Base-by-base conservation (phyloP, 768 basidiomycete genomes). In the Mycena venus region DNA sequence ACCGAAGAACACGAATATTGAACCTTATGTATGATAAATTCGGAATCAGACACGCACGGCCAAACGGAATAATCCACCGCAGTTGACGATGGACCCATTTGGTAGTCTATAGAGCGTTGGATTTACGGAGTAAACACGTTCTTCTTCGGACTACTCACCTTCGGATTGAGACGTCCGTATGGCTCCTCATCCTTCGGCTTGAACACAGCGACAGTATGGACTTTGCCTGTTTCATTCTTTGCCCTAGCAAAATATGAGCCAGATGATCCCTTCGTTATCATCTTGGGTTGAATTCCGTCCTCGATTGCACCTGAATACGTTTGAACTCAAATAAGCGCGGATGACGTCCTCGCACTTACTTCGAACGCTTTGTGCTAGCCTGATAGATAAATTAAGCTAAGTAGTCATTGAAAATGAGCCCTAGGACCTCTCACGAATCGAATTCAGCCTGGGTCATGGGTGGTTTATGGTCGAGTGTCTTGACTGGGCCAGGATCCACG, bases 201-300 rank as follows among this genome's bases (percentile, higher is more conserved):
- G 21, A 49, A 63, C n/a, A 63, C 62, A 11, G 93, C 95, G 53
- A 96, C 92, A 17, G 94, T 95, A 74, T 94, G 93, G 9, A 95
- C 89, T 55, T 88, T 86, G 25, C 93, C 93, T 17, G 58, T 23
- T 17, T 95, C 93, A n/a, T 87, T 84, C 83, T 93, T 96, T 1
- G 92, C 90, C 70, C 95, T 91, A n/a, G 94, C 95, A 83, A 97
- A 97, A 83, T 98, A 98, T 56, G 94, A 95, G 0, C 96, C 96
- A 7, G 94, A 95, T 2, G 94, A 96, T 14, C 96, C 96, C 79
- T 96, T 96, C 6, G 90, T 83, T 61, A 97, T 97, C 91, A 97
- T 94, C 82, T 96, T 95, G 12, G 96, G 96, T 78, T 97, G 95
- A 51, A 95, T 89, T 15, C 95, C 95, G 27, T 92, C 93, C 8